phyloP scores from a whole-genome alignment of 2,329 filamentous ascomycete genomes.

The Arthroderma sp. region DNA sequence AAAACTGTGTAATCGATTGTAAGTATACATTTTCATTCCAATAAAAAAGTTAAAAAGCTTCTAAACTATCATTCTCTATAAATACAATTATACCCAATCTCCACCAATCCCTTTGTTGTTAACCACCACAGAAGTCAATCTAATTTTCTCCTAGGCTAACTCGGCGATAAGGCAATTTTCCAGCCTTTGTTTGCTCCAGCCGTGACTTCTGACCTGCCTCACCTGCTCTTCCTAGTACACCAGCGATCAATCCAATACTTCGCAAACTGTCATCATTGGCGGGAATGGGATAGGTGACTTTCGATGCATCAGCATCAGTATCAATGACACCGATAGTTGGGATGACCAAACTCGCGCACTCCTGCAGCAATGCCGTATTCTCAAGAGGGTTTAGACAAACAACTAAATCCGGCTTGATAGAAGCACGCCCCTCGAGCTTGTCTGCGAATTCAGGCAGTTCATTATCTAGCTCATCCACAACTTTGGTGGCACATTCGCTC shows the following conservation, averaged over 20 bases:
- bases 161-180: conserved; percentile 44
- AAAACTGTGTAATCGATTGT: no score
- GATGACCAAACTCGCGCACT: conserved; percentile 76
- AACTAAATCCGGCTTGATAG: conserved; percentile 76
- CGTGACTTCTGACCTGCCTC: conserved; percentile 60
- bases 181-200: conserved; percentile 47
- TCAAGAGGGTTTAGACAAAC: conserved; percentile 86
- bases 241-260: conserved; percentile 66
- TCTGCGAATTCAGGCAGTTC: conserved; percentile 51
- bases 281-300: conserved; percentile 92
- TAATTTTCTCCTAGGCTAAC: no score
- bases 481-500: conserved; percentile 52
- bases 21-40: background rate
- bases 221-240: conserved; percentile 73
- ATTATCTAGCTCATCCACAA: conserved; percentile 64
- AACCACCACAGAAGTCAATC: no score
- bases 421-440: conserved; percentile 45
- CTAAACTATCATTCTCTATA: no score
- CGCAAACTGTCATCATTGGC: conserved; percentile 94
- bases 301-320: conserved; percentile 80
- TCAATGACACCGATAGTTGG: conserved; percentile 93
- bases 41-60: no score
- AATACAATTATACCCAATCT: no score
- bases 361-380: conserved; percentile 79
- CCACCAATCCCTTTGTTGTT: no score